These are phyloP conservation scores for Penicillium fimorum DNA, from an alignment of 495 filamentous ascomycete genomes.

Conservation along the genomic window DNA sequence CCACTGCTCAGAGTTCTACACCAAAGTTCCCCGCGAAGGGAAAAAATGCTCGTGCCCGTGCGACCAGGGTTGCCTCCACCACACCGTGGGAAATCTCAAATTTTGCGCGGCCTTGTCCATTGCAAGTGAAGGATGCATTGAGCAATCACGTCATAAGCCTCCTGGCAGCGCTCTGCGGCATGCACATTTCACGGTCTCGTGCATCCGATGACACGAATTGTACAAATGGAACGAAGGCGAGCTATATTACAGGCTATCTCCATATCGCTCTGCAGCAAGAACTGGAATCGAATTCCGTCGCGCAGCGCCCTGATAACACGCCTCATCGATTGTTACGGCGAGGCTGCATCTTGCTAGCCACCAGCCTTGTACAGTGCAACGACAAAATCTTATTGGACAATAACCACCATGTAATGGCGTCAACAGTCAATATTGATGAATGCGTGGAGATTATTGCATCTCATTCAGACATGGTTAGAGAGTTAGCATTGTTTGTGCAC, in stretches of 20 bases:
- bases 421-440: constrained; percentile 18
- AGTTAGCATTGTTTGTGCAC: constrained; percentile 35
- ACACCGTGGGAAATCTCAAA: constrained; percentile 2
- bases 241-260: constrained; percentile 29
- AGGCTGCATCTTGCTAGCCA: constrained; percentile 38
- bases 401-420: not conserved
- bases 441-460: constrained; percentile 22
- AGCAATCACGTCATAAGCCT: constrained; percentile 46
- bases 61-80: constrained; percentile 21
- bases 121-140: constrained; percentile 44
- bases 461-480: constrained; percentile 37
- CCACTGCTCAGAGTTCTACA: not conserved
- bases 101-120: constrained; percentile 29
- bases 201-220: constrained; percentile 13
- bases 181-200: constrained; percentile 42
- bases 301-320: constrained; percentile 11
- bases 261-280: constrained; percentile 28
- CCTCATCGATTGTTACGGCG: constrained; percentile 35
- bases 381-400: constrained; percentile 19
- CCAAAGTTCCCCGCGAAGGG: not conserved
- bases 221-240: constrained; percentile 24
- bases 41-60: constrained; percentile 6
- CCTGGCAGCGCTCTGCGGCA: constrained; percentile 42
- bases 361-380: constrained; percentile 36
- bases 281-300: constrained; percentile 16